phyloP scores from a whole-genome alignment of 106 monocot genomes.

The Platanthera guangdongensis region DNA sequence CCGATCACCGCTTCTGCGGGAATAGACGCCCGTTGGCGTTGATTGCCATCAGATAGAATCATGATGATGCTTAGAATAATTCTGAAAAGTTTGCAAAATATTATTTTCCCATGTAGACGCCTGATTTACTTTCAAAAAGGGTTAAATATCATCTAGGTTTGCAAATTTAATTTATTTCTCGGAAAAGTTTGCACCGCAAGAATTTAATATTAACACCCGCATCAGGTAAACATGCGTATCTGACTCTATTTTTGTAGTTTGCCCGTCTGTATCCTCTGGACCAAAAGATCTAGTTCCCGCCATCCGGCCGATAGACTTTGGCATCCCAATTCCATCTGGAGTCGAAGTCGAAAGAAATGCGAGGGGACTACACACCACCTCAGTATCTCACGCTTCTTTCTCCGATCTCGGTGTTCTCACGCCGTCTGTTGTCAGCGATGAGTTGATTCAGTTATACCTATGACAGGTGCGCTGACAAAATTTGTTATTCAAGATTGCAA shows the following conservation, averaged over 20 bases:
- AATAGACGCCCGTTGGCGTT: too few relatives aligned
- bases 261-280: constrained; percentile 81
- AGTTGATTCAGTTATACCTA: constrained; percentile 85
- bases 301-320: constrained; percentile 70
- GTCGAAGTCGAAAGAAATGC: constrained; percentile 89
- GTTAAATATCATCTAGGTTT: too few relatives aligned
- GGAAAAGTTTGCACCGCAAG: too few relatives aligned
- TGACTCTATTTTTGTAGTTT: constrained; percentile 33
- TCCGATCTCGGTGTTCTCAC: constrained; percentile 93
- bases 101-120: too few relatives aligned
- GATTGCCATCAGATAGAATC: too few relatives aligned
- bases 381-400: constrained; percentile 89
- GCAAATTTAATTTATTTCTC: too few relatives aligned
- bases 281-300: constrained; percentile 82
- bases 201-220: too few relatives aligned
- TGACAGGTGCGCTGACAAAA: constrained; percentile 8
- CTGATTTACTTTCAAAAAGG: too few relatives aligned
- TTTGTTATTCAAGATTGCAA: constrained; percentile 12
- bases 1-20: too few relatives aligned
- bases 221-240: too few relatives aligned
- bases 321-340: constrained; percentile 63
- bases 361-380: constrained; percentile 94
- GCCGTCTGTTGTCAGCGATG: constrained; percentile 94
- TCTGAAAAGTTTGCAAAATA: too few relatives aligned
- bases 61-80: too few relatives aligned